These are phyloP conservation scores for Pichia cephalocereana DNA, from an alignment of 805 yeast genomes.

Conservation along the genomic window DNA sequence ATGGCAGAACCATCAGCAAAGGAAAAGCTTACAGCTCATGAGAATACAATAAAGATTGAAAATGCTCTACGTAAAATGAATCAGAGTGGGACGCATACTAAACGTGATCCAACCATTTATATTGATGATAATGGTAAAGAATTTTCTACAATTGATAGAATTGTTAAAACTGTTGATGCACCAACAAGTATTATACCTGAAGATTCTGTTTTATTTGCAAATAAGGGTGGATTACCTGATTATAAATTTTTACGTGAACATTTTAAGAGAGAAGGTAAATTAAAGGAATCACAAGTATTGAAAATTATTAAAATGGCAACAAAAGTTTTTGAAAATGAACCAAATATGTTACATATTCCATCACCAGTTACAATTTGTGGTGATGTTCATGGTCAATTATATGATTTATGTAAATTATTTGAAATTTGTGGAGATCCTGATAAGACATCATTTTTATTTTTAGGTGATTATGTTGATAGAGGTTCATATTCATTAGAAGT, in stretches of 20 bases:
- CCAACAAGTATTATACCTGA: constrained; percentile 59
- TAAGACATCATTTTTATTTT: constrained; percentile 65
- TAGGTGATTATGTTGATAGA: constrained; percentile 94
- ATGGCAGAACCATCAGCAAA: constrained; percentile 5
- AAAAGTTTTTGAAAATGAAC: constrained; percentile 53
- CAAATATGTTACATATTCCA: constrained; percentile 70
- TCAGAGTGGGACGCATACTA: neutral
- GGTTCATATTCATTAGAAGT: constrained; percentile 87
- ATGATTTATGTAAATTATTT: constrained; percentile 79
- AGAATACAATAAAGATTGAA: constrained; percentile 48
- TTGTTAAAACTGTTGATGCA: constrained; percentile 47
- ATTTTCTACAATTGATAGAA: constrained; percentile 49
- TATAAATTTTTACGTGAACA: constrained; percentile 63
- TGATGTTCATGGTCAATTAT: constrained; percentile 94
- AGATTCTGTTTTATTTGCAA: constrained; percentile 58
- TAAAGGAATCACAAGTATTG: constrained; percentile 60
- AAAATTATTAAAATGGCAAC: constrained; percentile 61
- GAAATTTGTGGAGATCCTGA: constrained; percentile 89
- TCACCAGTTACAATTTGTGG: constrained; percentile 97
- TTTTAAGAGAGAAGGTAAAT: constrained; percentile 72
- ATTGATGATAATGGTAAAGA: constrained; percentile 50
- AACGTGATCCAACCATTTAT: constrained; percentile 32
- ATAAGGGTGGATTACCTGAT: constrained; percentile 58
- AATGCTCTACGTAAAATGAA: constrained; percentile 22
- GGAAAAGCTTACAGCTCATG: constrained; percentile 22